Percentiles rank a stretch among this genome's conserved stretches.
Conservation (phyloP, 805 yeast species). For the Cyberlindnera veronae region DNA sequence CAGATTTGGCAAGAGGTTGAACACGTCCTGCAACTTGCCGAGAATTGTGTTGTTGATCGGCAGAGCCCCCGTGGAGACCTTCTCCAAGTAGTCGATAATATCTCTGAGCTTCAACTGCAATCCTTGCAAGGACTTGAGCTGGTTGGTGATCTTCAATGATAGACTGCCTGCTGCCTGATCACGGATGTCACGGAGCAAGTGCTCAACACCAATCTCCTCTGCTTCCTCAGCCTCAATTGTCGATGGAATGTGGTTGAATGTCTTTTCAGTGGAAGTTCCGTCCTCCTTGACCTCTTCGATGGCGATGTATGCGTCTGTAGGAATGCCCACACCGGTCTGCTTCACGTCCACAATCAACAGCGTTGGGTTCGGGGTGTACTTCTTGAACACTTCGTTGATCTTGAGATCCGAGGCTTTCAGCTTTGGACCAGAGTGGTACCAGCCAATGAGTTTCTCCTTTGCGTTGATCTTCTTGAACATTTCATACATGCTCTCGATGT, state of each 20-base stretch:
- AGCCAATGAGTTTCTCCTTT: slow-evolving; percentile 92
- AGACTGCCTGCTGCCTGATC: slow-evolving; percentile 96
- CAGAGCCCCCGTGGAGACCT: slow-evolving; percentile 63
- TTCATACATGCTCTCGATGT: slow-evolving; percentile 92
- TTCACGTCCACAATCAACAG: slow-evolving; percentile 89
- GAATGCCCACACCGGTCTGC: slow-evolving; percentile 79
- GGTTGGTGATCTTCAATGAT: slow-evolving; percentile 83
- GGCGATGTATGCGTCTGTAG: slow-evolving; percentile 92
- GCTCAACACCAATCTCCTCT: slow-evolving; percentile 99
- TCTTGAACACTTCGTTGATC: slow-evolving; percentile 86
- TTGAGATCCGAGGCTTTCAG: slow-evolving; percentile 82
- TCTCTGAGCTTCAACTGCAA: slow-evolving; percentile 74
- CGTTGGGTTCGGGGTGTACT: slow-evolving; percentile 76
- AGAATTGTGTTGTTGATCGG: slow-evolving; percentile 89
- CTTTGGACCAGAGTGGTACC: slow-evolving; percentile 99
- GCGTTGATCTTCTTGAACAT: slow-evolving; percentile 98
- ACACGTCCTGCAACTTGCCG: slow-evolving; percentile 91
- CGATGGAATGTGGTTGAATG: slow-evolving; percentile 91
- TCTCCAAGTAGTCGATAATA: slow-evolving; percentile 72
- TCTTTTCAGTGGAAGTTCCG: slow-evolving; percentile 88
- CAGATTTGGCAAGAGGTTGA: slow-evolving; percentile 87
- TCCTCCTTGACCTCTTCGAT: slow-evolving; percentile 95
- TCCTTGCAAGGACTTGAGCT: slow-evolving; percentile 83
- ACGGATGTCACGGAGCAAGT: slow-evolving; percentile 85
- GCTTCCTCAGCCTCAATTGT: slow-evolving; percentile 97